A percentile compares a stretch with the other conserved stretches of the same genome.
Conservation (phyloP, 1,284 basidiomycete species). For the Sporisorium iseilematis-ciliati region DNA sequence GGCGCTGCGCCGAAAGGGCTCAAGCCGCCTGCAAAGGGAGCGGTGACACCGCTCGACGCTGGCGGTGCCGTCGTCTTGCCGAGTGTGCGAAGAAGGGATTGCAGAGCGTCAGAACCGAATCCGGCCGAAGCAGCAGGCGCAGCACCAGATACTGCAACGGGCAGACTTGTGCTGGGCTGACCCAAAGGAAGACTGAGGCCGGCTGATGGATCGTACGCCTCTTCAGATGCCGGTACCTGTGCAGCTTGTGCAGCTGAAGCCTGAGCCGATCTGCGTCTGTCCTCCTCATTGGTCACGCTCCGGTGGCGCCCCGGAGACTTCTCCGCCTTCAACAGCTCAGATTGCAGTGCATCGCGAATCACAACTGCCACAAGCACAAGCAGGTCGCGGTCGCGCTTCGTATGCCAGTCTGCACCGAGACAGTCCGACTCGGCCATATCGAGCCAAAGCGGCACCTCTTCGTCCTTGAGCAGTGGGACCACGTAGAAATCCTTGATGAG, state of each 20-base stretch:
- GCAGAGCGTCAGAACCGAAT: conserved; percentile 37
- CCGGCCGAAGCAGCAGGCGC: conserved; percentile 5
- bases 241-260: background rate
- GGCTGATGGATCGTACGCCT: conserved; percentile 33
- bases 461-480: conserved; percentile 55
- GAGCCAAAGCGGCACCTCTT: conserved; percentile 64
- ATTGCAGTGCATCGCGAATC: conserved; percentile 46
- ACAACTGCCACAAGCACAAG: conserved; percentile 62
- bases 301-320: conserved; percentile 14
- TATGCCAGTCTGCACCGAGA: conserved; percentile 38
- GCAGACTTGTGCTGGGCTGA: background rate
- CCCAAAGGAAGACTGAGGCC: conserved; percentile 19
- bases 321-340: conserved; percentile 29
- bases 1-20: conserved; percentile 12
- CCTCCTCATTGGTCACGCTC: conserved; percentile 26
- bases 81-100: conserved; percentile 38
- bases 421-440: conserved; percentile 48
- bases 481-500: conserved; percentile 69
- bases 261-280: conserved; percentile 1
- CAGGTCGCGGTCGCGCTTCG: conserved; percentile 48
- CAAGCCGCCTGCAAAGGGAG: conserved; percentile 3
- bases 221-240: conserved; percentile 1
- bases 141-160: background rate
- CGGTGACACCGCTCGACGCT: background rate
- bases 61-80: conserved; percentile 34